Evolutionary conservation across 176 grass and related monocot species (phyloP), one percentile per base, ranked within the genome.

Genomic region (Musa troglodytarum): DNA sequence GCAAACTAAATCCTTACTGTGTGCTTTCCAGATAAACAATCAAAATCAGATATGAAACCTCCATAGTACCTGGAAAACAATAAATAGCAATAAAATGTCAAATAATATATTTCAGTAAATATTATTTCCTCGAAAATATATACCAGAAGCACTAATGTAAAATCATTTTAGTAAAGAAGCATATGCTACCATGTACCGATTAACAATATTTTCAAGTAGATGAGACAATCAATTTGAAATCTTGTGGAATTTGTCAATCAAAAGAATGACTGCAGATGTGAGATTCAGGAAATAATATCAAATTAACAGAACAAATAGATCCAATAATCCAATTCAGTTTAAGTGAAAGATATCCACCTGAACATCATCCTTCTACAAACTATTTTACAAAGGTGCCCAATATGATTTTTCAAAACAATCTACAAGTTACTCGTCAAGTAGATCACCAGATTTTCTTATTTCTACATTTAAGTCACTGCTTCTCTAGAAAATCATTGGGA

Each of bases 21-120:
- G 81, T 97, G 90, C 65, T 80, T 74, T 74, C 77, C 70, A 53
- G 84, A 82, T 53, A 61, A 76, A 49, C 75, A 74, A 86, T 86
- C 69, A 12, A 86, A 92, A 72, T 84, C 89, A 55, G 79, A 79
- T 72, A 92, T 81, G 80, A 74, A 85, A 81, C 82, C 87, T 68
- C 72, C 75, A 10, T 82, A 77, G 71, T 92, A 88, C 86, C 89
- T 92, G 83, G 80, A 83, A 84, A n/a, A 51, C 24, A 53, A 50
- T 69, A 63, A 54, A 56, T 56, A 65, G 25, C 25, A 20, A 80
- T 28, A 79, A 2, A 24, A 10, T 74, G 62, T 50, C 34, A 43
- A 43, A 43, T 43, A 43, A 43, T 43, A 43, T 43, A 43, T 43
- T 43, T 43, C 9, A 19, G 50, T 63, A 20, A 20, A 65, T 26